A percentile compares a stretch with the other conserved stretches of the same genome.
Evolutionary conservation across 164 flowering plant species (phyloP).

Genomic region (Macadamia integrifolia): DNA sequence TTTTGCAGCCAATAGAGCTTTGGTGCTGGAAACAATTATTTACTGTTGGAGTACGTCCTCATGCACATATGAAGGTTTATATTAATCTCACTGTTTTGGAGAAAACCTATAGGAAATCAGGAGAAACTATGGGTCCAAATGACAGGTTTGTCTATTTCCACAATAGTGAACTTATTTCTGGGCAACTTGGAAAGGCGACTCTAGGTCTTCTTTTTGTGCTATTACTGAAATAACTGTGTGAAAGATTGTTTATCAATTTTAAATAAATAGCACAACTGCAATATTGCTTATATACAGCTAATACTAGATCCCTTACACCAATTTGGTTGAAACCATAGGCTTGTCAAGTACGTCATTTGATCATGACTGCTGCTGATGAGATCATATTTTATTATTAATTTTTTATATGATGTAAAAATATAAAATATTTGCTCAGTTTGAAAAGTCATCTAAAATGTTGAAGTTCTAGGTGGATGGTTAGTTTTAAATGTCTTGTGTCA

Average conservation of each 20-base stretch:
- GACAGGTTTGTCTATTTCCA: too few species aligned
- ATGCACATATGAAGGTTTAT: slow-evolving; percentile 70
- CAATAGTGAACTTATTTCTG: too few species aligned
- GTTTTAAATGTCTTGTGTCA: too few species aligned
- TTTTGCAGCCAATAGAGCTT: too few species aligned
- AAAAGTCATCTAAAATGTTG: too few species aligned
- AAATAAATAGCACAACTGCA: background rate
- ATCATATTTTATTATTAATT: too few species aligned
- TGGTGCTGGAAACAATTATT: slow-evolving; percentile 97
- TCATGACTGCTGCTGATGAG: background rate
- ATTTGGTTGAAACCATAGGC: background rate
- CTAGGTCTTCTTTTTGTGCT: background rate
- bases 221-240: background rate
- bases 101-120: slow-evolving; percentile 44
- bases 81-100: slow-evolving; percentile 69
- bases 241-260: background rate
- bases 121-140: slow-evolving; percentile 77
- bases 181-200: too few species aligned
- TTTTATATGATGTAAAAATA: too few species aligned
- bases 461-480: too few species aligned
- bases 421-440: too few species aligned
- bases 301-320: too few species aligned
- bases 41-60: slow-evolving; percentile 70
- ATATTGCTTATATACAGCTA: too few species aligned
- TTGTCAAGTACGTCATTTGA: background rate